Conservation (phyloP, 768 basidiomycete genomes). For the Pleurotus giganteus region DNA sequence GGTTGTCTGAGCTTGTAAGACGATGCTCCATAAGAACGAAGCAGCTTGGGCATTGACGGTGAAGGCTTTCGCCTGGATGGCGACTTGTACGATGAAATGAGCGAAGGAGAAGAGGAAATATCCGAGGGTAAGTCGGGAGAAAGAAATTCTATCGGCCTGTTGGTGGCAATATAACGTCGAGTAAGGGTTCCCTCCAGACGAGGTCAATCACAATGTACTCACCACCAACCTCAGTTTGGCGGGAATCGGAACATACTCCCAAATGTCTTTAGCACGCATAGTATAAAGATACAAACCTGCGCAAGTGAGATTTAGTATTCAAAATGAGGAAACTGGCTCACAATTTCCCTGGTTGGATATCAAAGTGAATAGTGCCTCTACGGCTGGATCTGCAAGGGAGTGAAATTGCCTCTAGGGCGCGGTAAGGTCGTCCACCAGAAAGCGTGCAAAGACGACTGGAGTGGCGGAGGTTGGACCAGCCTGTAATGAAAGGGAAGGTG, state of each 20-base stretch:
- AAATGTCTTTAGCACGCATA: conserved; percentile 27
- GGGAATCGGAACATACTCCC: conserved; percentile 32
- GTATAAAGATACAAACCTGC: conserved; percentile 6
- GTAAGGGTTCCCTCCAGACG: neutral
- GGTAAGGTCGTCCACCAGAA: conserved; percentile 4
- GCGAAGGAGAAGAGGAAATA: conserved; percentile 68
- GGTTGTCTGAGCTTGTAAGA: conserved; percentile 45
- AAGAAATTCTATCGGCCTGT: conserved; percentile 71
- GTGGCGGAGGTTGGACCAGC: conserved; percentile 23
- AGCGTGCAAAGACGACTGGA: neutral
- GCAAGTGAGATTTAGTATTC: neutral
- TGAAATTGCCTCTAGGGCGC: conserved; percentile 45
- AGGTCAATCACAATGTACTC: conserved; percentile 19
- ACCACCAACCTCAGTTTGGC: conserved; percentile 48
- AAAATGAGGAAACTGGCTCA: neutral
- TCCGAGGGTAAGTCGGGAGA: conserved; percentile 60
- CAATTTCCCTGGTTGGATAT: neutral
- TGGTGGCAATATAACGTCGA: neutral
- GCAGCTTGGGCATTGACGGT: conserved; percentile 61
- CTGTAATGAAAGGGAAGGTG: conserved; percentile 15
- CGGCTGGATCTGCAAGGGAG: conserved; percentile 18
- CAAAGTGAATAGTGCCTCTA: conserved; percentile 11
- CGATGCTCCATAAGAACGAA: conserved; percentile 47
- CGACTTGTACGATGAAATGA: conserved; percentile 67
- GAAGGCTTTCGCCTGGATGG: conserved; percentile 67